Base-by-base conservation (phyloP, 2,329 filamentous ascomycete genomes). In the Trichoderma koningiopsis region DNA sequence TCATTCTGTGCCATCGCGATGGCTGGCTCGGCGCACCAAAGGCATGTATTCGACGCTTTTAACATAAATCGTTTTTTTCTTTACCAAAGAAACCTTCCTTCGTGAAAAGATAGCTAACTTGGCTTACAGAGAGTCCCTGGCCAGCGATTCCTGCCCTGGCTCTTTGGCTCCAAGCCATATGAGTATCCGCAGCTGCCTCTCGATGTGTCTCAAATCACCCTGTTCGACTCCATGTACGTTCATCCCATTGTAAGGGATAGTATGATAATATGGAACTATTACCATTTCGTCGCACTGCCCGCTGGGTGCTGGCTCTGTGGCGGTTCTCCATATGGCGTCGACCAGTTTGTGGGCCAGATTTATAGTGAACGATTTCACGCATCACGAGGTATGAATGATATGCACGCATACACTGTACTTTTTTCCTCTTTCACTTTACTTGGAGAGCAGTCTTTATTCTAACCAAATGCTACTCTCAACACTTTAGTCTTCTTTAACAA, bases 171-270 rank as follows among this genome's bases (percentile, higher is more conserved):
- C 47, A 72, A 70, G 22, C 68, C 69, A 14, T 58, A 72, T 7
- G 72, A 73, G n/a, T 71, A 72, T 22, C 75, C 74, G 19, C 75
- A 69, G 61, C 43, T 69, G 10, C 68, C 68, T 27, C 49, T 80
- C 56, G 81, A 83, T 70, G 77, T 77, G 22, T 77, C 77, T 31
- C 75, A 77, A 16, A 76, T 79, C 8, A 81, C 79, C 47, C 75
- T 83, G n/a, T 82, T 83, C 70, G 81, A 83, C 68, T 79, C 80
- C 14, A 78, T 79, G 65, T 83, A 83, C 67, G 78, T 81, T 7
- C 81, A 81, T 53, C 80, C 80, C 3, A 69, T 77, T 60, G 75
- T 82, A 4, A 74, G 78, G 61, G 77, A 78, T 37, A 78, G 75
- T 16, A 76, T 71, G 68, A 70, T 77, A 24, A 74, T 79, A 53